Percentiles rank a stretch among this genome's conserved stretches.
Evolutionary conservation across 1,284 basidiomycete genomes (phyloP).

Genomic region (Marasmius fiardii): DNA sequence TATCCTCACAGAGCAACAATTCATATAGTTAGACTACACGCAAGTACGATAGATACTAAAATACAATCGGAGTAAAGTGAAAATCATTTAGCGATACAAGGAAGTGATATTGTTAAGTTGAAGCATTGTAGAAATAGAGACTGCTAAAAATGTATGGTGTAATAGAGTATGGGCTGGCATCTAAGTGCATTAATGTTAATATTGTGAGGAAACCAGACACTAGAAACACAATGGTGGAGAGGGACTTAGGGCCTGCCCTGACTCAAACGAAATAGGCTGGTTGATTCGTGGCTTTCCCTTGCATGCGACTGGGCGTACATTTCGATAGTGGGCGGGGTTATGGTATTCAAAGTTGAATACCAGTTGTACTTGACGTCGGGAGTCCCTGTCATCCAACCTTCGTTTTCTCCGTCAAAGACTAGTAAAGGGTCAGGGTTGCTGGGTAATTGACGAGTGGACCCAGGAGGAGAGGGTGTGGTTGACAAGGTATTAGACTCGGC

Average conservation of each 20-base stretch:
- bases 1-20: no score
- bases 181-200: no score
- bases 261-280: neutral
- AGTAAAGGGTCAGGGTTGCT: neutral
- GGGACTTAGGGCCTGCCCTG: neutral
- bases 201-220: neutral
- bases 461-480: neutral
- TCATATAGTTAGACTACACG: no score
- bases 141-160: no score
- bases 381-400: neutral
- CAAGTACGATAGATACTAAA: no score
- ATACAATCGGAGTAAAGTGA: no score
- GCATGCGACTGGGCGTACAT: neutral
- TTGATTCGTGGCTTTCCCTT: neutral
- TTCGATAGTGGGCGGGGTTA: neutral
- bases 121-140: no score
- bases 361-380: conserved; percentile 1
- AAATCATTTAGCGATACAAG: no score
- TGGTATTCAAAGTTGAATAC: conserved; percentile 1
- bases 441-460: neutral
- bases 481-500: neutral
- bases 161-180: no score
- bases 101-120: no score
- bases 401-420: neutral
- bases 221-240: neutral